Evolutionary conservation across 371 early-diverging fungal genomes (phyloP).

Genomic region (Lichtheimia ramosa): DNA sequence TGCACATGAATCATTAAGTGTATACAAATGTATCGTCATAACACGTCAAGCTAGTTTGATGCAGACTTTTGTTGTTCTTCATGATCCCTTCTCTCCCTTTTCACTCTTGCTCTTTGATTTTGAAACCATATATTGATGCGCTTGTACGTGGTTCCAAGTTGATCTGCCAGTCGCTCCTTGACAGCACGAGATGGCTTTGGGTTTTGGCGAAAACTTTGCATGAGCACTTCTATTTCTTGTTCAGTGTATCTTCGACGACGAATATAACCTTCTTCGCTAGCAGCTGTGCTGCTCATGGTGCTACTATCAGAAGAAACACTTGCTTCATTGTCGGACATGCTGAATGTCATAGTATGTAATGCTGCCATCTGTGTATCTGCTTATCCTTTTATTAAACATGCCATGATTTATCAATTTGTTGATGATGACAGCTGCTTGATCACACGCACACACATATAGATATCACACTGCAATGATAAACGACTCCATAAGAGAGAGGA

Average conservation of each 20-base stretch:
- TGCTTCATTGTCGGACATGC: no score
- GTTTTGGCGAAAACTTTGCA: not conserved
- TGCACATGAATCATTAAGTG: not conserved
- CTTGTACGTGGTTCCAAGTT: not conserved
- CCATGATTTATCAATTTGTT: no score
- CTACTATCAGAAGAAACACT: no score
- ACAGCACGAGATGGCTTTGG: not conserved
- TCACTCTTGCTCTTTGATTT: constrained; percentile 3
- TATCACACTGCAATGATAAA: no score
- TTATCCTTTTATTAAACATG: no score
- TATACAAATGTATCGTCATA: not conserved
- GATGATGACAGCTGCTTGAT: no score
- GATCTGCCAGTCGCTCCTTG: not conserved
- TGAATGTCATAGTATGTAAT: no score
- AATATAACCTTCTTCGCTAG: not conserved
- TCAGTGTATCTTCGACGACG: not conserved
- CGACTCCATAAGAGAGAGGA: no score
- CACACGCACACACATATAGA: no score
- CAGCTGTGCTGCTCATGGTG: no score
- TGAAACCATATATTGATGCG: constrained; percentile 12
- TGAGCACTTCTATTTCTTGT: not conserved
- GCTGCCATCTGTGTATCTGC: no score
- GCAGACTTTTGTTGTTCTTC: not conserved
- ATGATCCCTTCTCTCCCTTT: not conserved
- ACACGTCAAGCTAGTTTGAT: not conserved